phyloP scores from a whole-genome alignment of 495 filamentous ascomycete genomes.

The Penicillium argentinense region DNA sequence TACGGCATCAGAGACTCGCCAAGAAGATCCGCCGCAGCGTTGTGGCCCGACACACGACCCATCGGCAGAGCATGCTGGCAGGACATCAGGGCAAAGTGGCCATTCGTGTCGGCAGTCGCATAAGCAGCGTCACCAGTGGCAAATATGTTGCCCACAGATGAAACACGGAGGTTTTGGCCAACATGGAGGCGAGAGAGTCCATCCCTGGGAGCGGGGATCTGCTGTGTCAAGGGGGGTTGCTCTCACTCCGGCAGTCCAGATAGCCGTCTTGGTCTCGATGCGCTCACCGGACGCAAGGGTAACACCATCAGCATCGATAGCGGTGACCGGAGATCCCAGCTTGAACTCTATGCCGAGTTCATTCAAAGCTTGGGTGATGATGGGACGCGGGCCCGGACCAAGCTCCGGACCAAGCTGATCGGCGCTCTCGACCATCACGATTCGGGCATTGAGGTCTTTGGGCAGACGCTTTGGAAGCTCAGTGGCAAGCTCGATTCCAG shows the following conservation, averaged over 20 bases:
- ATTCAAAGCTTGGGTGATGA: conserved; percentile 17
- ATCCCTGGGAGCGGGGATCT: conserved; percentile 17
- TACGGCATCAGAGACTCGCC: conserved; percentile 7
- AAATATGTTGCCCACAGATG: conserved; percentile 7
- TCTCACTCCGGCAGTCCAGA: conserved; percentile 23
- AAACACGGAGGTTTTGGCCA: conserved; percentile 15
- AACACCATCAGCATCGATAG: conserved; percentile 12
- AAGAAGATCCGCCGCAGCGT: conserved; percentile 26
- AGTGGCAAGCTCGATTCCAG: conserved; percentile 23
- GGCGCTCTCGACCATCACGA: conserved; percentile 19
- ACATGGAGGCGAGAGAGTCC: conserved; percentile 13
- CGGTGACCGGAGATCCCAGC: conserved; percentile 13
- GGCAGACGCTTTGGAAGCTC: conserved; percentile 19
- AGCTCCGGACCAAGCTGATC: conserved; percentile 16
- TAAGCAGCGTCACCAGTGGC: conserved; percentile 21
- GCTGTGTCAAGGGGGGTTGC: conserved; percentile 20
- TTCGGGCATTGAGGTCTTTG: conserved; percentile 4
- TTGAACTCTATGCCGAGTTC: conserved; percentile 15
- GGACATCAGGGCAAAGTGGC: conserved; percentile 25
- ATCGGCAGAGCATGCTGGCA: conserved; percentile 35
- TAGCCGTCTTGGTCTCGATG: conserved; percentile 20
- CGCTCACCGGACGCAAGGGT: conserved; percentile 19
- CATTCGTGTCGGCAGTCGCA: conserved; percentile 11
- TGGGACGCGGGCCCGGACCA: conserved; percentile 15
- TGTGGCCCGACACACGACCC: conserved; percentile 31